Percentiles rank a stretch among this genome's conserved stretches.
phyloP scores from a whole-genome alignment of 306 rosid species.

The Crataegus laevigata region DNA sequence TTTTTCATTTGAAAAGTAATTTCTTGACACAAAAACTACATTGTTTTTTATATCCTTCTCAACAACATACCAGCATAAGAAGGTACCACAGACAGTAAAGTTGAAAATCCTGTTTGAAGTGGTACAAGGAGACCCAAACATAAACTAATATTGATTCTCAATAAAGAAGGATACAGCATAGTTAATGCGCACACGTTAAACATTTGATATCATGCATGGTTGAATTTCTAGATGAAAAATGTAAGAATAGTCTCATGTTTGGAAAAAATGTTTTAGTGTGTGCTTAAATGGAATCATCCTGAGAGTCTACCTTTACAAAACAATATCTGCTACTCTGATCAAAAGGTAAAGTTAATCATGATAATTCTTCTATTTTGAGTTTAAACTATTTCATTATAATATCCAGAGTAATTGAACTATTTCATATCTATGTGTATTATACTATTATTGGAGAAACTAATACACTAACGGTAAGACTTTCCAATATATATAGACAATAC shows the following conservation, averaged over 20 bases:
- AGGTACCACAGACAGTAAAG: slow-evolving; percentile 1
- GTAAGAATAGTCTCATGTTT: background rate
- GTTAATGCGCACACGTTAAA: background rate
- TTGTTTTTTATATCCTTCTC: slow-evolving; percentile 80
- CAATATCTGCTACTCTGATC: background rate
- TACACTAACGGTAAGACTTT: background rate
- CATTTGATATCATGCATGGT: background rate
- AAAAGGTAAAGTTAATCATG: background rate
- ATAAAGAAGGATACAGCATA: background rate
- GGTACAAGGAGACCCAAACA: background rate
- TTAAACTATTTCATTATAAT: no score
- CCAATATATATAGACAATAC: background rate
- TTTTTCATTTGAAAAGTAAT: slow-evolving; percentile 84
- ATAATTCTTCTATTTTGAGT: no score
- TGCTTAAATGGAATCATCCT: background rate
- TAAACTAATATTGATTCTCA: background rate
- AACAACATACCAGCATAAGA: slow-evolving; percentile 78
- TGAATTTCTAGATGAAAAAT: background rate
- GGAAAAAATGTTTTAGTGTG: background rate
- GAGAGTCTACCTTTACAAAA: background rate
- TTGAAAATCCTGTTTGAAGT: background rate
- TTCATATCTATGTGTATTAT: background rate
- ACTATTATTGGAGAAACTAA: background rate
- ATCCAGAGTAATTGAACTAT: background rate
- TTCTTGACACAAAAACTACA: slow-evolving; percentile 86